Evolutionary conservation across 805 yeast species (phyloP).

Genomic region (Saccharomycopsis schoenii): DNA sequence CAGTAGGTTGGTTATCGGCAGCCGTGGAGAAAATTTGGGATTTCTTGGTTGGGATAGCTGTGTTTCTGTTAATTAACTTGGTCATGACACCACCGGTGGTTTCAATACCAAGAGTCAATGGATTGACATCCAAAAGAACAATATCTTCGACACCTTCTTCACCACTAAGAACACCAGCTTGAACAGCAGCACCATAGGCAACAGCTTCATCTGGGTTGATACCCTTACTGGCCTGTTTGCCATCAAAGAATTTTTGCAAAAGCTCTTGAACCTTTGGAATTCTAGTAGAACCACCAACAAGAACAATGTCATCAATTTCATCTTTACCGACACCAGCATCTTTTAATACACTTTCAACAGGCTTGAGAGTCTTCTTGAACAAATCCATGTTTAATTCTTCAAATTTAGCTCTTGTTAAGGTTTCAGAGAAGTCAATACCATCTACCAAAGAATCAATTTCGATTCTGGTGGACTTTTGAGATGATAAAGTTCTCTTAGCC

Average conservation of each 20-base stretch:
- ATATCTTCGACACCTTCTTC: constrained; percentile 88
- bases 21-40: constrained; percentile 94
- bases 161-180: constrained; percentile 95
- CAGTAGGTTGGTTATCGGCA: constrained; percentile 94
- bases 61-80: constrained; percentile 86
- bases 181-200: constrained; percentile 99
- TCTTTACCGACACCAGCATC: constrained; percentile 84
- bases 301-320: constrained; percentile 87
- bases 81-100: constrained; percentile 98
- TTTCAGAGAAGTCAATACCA: constrained; percentile 92
- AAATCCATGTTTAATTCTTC: constrained; percentile 91
- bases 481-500: constrained; percentile 93
- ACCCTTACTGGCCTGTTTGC: constrained; percentile 94
- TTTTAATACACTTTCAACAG: constrained; percentile 90
- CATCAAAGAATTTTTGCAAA: constrained; percentile 81
- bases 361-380: constrained; percentile 90
- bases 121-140: constrained; percentile 86
- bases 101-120: constrained; percentile 91
- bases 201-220: constrained; percentile 99
- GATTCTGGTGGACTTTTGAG: constrained; percentile 90
- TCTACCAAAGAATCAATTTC: constrained; percentile 93
- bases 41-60: constrained; percentile 92
- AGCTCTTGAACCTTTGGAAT: constrained; percentile 96
- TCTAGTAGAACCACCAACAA: constrained; percentile 99
- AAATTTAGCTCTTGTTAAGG: constrained; percentile 94